Evolutionary conservation across 441 rosid species (phyloP).

Genomic region (Biscutella laevigata): DNA sequence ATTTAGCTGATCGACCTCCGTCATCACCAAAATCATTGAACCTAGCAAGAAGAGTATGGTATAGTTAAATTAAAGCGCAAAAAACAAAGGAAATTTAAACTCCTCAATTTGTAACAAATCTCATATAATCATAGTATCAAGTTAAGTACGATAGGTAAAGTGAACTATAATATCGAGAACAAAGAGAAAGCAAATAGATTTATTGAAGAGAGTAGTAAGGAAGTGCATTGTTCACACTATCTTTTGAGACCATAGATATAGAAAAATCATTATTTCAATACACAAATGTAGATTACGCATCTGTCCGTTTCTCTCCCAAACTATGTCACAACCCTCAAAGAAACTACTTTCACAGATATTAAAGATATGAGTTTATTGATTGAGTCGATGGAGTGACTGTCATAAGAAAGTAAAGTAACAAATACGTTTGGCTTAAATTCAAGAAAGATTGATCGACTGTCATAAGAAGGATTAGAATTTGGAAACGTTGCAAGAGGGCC

Average conservation of each 20-base stretch:
- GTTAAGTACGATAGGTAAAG: too few relatives aligned
- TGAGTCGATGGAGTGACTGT: neutral
- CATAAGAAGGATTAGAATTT: neutral
- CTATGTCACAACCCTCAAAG: too few relatives aligned
- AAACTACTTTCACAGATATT: neutral
- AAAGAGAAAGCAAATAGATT: neutral
- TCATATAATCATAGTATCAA: too few relatives aligned
- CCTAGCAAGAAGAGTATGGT: conserved; percentile 20
- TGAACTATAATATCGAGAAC: too few relatives aligned
- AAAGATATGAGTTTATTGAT: neutral
- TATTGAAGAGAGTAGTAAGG: neutral
- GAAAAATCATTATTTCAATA: neutral
- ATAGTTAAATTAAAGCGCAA: neutral
- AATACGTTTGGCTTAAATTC: neutral
- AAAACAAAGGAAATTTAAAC: neutral
- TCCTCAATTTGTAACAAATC: neutral
- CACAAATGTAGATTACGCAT: neutral
- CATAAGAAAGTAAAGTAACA: neutral
- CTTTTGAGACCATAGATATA: neutral
- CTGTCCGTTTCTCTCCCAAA: too few relatives aligned
- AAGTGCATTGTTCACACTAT: too few relatives aligned
- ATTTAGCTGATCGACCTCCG: conserved; percentile 57
- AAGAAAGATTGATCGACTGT: too few relatives aligned
- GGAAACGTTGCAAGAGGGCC: neutral
- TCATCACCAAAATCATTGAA: conserved; percentile 54